Evolutionary conservation across 257 asterid genomes (phyloP).

Genomic region (Nicotiana noctiflora): DNA sequence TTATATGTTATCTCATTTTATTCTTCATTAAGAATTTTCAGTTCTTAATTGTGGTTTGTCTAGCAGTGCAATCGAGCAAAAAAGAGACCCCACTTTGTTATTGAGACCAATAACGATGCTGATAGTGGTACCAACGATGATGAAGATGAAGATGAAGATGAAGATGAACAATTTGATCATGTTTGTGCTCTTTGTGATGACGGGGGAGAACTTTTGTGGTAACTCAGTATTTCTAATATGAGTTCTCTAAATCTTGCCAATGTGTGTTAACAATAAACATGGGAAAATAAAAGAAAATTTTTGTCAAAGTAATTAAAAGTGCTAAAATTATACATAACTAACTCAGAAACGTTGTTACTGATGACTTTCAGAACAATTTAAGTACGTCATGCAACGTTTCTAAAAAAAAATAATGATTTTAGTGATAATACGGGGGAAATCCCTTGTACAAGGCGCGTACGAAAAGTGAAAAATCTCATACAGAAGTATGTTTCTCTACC

Average conservation of each 20-base stretch:
- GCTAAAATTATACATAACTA: neutral
- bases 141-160: constrained; percentile 22
- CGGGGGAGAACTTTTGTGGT: constrained; percentile 66
- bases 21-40: neutral
- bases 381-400: neutral
- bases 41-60: neutral
- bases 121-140: constrained; percentile 20
- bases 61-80: constrained; percentile 9
- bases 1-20: neutral
- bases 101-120: constrained; percentile 19
- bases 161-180: constrained; percentile 33
- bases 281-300: neutral
- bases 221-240: constrained; percentile 17
- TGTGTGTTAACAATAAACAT: neutral
- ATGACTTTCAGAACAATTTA: neutral
- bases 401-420: neutral
- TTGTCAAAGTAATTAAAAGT: neutral
- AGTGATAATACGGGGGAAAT: neutral
- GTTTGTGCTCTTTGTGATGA: constrained; percentile 67
- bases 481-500: neutral
- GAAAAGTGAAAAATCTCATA: neutral
- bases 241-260: neutral
- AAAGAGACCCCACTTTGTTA: constrained; percentile 30
- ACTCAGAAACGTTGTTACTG: neutral
- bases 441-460: neutral